A percentile compares a stretch with the other conserved stretches of the same genome.
These are phyloP conservation scores for Tetrastigma voinierianum DNA, from an alignment of 164 flowering plant genomes.

Conservation along the genomic window DNA sequence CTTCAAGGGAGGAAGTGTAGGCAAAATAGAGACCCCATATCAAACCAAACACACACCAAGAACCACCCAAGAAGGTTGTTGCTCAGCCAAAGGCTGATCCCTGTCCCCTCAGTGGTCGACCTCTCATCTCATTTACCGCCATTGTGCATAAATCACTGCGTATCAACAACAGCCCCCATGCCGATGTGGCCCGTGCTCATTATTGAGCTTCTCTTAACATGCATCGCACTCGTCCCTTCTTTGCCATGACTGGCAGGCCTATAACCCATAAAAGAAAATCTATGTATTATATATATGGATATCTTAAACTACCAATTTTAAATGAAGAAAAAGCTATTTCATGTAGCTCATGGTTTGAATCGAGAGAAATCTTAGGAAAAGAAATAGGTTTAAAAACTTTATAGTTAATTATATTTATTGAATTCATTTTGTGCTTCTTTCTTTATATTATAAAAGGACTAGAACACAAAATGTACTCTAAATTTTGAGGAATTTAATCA, in stretches of 20 bases:
- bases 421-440: no score
- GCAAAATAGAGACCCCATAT: slow-evolving; percentile 59
- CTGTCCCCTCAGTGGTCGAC: slow-evolving; percentile 76
- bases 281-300: slow-evolving; percentile 4
- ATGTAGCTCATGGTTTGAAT: no score
- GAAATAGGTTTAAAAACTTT: no score
- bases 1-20: slow-evolving; percentile 60
- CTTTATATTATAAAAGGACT: no score
- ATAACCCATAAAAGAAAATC: slow-evolving; percentile 4
- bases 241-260: slow-evolving; percentile 51
- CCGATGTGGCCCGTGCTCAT: slow-evolving; percentile 15
- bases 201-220: slow-evolving; percentile 32
- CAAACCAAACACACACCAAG: slow-evolving; percentile 60
- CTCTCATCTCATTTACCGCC: no score
- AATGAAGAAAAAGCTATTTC: neutral
- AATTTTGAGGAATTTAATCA: no score
- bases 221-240: slow-evolving; percentile 47
- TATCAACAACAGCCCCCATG: slow-evolving; percentile 39
- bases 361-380: no score
- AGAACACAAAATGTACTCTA: no score
- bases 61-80: slow-evolving; percentile 71
- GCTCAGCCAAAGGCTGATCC: slow-evolving; percentile 71
- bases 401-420: no score
- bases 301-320: neutral
- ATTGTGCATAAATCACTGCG: no score